Conservation (phyloP, 202 grass and related monocot genomes). For the Setaria viridis region DNA sequence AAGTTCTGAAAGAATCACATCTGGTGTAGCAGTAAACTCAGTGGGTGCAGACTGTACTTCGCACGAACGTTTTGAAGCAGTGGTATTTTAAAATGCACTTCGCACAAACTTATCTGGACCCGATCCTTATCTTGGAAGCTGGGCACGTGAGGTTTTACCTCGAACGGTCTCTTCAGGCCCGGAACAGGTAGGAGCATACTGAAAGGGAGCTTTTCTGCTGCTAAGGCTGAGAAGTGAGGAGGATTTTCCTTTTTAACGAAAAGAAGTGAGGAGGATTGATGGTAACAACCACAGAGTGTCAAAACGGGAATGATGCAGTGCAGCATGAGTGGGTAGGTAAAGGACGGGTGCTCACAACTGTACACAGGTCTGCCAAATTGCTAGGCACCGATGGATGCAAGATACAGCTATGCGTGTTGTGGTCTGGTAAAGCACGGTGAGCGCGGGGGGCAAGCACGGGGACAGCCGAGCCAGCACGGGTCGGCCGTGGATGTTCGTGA, state of each 20-base stretch:
- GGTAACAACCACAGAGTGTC: not conserved
- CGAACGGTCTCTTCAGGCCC: not conserved
- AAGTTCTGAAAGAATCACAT: not conserved
- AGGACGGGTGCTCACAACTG: not conserved
- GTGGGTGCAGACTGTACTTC: not conserved
- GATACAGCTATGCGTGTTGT: not conserved
- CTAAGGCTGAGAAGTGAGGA: not conserved
- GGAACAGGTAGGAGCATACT: not conserved
- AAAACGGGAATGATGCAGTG: not conserved
- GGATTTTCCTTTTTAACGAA: no score
- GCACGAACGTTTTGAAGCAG: not conserved
- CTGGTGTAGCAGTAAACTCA: not conserved
- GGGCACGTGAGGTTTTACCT: not conserved
- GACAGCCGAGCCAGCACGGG: not conserved
- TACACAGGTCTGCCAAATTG: not conserved
- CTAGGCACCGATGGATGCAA: not conserved
- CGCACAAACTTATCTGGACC: not conserved
- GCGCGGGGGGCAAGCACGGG: not conserved
- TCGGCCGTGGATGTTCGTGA: slow-evolving; percentile 1
- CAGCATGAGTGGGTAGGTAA: not conserved
- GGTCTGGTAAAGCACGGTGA: not conserved
- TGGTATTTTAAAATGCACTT: not conserved
- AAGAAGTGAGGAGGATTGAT: not conserved
- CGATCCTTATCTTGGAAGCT: not conserved
- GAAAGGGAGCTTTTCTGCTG: not conserved